Evolutionary conservation across 805 yeast species (phyloP), one percentile per base, ranked within the genome.

Genomic region (Torulaspora quercuum): DNA sequence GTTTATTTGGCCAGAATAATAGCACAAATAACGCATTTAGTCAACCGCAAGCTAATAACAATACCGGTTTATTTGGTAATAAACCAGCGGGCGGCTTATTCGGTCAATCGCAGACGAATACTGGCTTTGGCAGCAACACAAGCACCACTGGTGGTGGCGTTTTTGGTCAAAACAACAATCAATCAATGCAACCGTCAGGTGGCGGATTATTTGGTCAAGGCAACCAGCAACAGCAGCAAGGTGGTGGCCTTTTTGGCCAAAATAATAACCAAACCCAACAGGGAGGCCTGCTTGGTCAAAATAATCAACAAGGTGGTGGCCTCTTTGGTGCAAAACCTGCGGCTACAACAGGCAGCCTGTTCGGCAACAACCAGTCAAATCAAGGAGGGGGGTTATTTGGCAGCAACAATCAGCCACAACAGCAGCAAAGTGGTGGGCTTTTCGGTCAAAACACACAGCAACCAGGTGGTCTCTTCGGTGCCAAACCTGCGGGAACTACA

Each of bases 391-490:
- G 65, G 3, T 38, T 46, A 6, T 59, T 61, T 45, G 68, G 67
- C 3, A 46, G 44, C 12, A 50, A 41, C 5, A 46, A 57, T 21
- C 28, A 50, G 25, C 35, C 26, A 40, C 39, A 41, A 35, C 49
- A 39, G 25, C 54, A 28, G 24, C 41, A 29, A 38, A 39, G 13
- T 24, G 65, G 65, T 6, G 57, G 61, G 5, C 48, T 63, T 20
- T 63, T 63, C 48, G 67, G 67, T 5, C 44, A 35, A 45, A 46
- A 33, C 9, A 45, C 39, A 20, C 29, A 52, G 35, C 33, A 22
- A 39, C 40, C 32, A n/a, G 66, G 67, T 10, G 59, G 63, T 3
- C 48, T 65, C 22, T 74, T 73, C 50, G 76, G 76, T 23, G 52
- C 59, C 22, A 63, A 61, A 35, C 56, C 67, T 39, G 49, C 55